Base-by-base conservation (phyloP, 1,284 basidiomycete species). In the Wolfiporia cocos region DNA sequence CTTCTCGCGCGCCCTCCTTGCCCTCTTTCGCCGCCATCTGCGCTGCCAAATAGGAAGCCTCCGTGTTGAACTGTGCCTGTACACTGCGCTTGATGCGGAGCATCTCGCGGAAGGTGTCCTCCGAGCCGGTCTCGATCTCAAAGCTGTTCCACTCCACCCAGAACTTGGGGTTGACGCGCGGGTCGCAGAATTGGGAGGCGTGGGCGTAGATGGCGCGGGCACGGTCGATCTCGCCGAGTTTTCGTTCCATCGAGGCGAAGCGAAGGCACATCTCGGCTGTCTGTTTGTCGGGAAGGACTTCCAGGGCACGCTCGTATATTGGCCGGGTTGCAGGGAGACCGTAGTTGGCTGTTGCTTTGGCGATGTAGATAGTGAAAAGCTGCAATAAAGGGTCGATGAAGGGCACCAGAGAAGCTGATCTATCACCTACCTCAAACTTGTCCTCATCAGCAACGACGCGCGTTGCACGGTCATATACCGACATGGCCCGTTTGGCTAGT, bases 21-120 rank as follows among this genome's bases (percentile, higher is more conserved):
- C 73, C 76, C 52, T 80, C 69, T 52, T 78, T 74, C 23, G 83
- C 76, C 2, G 85, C 81, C 50, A 87, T 72, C 65, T 93, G 88
- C 5, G 92, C 91, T 2, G 88, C 87, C 43, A 94, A 69, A 61
- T 91, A 94, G 33, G 83, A 87, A 31, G 86, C 82, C 57, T 98
- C 94, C 7, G 96, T 99, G 64, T 99, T 98, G 75, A 94, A 99
- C 57, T 93, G 90, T 29, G 96, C 94, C 67, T 99, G 95, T 5
- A 99, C 95, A 52, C 91, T 92, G 42, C 96, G 81, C 68, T 96
- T 97, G 73, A 99, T 97, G 30, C 96, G 84, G 46, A 99, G 68
- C 91, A 98, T 97, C 70, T 99, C 95, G 54, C 94, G 75, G 83
- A 99, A 99, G 0, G 95, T 98, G 59, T 99, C 95, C 64, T 99